Evolutionary conservation across 2,329 filamentous ascomycete species (phyloP), one percentile per base, ranked within the genome.

Genomic region (Venturiaceae sp.): DNA sequence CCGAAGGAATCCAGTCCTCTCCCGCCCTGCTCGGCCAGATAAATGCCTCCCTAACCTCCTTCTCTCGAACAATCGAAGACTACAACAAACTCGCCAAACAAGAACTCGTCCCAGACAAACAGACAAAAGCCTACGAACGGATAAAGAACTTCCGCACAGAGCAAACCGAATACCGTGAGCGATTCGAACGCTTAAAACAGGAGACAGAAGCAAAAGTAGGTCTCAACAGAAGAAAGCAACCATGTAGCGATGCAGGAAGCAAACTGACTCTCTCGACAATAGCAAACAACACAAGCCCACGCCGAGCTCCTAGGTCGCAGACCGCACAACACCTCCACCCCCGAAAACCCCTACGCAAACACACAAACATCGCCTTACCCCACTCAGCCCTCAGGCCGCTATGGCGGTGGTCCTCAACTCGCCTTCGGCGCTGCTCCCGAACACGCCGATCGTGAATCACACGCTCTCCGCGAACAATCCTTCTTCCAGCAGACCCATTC

Each of bases 1-100:
- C 86, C 59, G 78, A 84, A 61, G 76, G 79, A 8, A 72, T 77
- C 32, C 79, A 81, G 55, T 78, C 79, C 53, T 85, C 84, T 41
- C 78, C 81, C 52, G 82, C 83, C 55, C 77, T 88, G 13, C 85
- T 86, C 68, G 86, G 87, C 68, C 87, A 90, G 72, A 83, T 90
- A 63, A 86, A 87, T n/a, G 86, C 85, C 21, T 88, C 88, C 14
- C 76, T 95, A 32, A 85, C 88, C 46, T 84, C 91, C 60, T 91
- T 99, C 72, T 83, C 88, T 52, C 90, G 94, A 61, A 95, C 90
- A 0, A 81, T 99, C 63, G 92, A 96, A 75, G 92, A 96, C 69
- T 99, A 99, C 77, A 84, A 87, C 67, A 81, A 82, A 58, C 83
- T 95, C 32, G 87, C 92, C 1, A 88, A 89, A 64, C 88, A 92